Evolutionary conservation across 768 basidiomycete species (phyloP).

Genomic region (Tylopilus balloui): DNA sequence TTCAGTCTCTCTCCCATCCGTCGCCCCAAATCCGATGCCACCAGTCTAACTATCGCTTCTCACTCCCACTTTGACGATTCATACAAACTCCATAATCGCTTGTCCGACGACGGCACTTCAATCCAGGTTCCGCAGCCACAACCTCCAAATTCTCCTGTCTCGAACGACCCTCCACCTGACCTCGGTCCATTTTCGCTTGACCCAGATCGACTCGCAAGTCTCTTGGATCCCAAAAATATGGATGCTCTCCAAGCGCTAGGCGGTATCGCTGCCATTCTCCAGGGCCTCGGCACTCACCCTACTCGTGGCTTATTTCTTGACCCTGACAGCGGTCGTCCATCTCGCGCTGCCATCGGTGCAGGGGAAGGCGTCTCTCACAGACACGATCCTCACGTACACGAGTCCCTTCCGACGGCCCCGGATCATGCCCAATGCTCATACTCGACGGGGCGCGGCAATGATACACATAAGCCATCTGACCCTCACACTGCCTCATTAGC

Average conservation of each 20-base stretch:
- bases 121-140: constrained; percentile 22
- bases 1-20: constrained; percentile 29
- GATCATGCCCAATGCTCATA: constrained; percentile 10
- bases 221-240: constrained; percentile 87
- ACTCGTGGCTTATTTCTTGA: constrained; percentile 40
- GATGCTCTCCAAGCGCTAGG: constrained; percentile 63
- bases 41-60: constrained; percentile 34
- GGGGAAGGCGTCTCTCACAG: constrained; percentile 32
- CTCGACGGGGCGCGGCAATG: constrained; percentile 9
- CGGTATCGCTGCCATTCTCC: constrained; percentile 61
- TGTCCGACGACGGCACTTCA: constrained; percentile 12
- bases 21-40: constrained; percentile 34
- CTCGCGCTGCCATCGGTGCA: constrained; percentile 23
- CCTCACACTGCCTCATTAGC: constrained; percentile 43
- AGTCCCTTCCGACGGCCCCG: neutral
- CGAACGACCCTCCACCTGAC: constrained; percentile 44
- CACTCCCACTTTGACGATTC: constrained; percentile 38
- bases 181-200: constrained; percentile 70
- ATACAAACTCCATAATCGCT: constrained; percentile 14
- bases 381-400: constrained; percentile 21
- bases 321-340: neutral
- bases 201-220: constrained; percentile 71
- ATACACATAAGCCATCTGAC: constrained; percentile 1
- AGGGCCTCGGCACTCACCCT: constrained; percentile 67
- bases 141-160: constrained; percentile 13